Conservation (phyloP, 352 stramenopile genomes). For the Pythium plurisporium region DNA sequence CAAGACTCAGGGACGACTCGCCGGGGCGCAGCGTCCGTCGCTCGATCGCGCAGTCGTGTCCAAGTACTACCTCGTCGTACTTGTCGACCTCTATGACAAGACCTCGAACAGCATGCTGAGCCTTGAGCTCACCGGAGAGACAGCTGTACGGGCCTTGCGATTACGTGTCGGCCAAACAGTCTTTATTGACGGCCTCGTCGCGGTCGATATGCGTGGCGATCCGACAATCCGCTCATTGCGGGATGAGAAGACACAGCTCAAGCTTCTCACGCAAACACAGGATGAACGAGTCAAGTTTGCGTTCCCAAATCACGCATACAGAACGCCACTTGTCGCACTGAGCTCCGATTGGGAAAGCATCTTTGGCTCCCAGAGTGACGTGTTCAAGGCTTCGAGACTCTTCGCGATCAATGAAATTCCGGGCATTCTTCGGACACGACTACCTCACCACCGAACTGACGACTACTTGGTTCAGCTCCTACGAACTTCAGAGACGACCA, state of each 20-base stretch:
- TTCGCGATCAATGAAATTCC: constrained; percentile 42
- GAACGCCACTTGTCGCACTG: constrained; percentile 35
- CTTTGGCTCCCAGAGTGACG: constrained; percentile 52
- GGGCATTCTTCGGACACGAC: constrained; percentile 29
- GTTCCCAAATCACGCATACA: constrained; percentile 30
- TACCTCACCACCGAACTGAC: neutral
- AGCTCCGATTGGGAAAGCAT: constrained; percentile 63
- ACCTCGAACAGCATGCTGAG: constrained; percentile 31
- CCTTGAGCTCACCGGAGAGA: constrained; percentile 50
- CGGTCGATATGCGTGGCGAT: constrained; percentile 33
- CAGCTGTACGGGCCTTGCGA: constrained; percentile 36
- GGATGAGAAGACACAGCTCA: constrained; percentile 10
- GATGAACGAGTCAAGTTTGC: constrained; percentile 27
- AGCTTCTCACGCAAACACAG: constrained; percentile 6
- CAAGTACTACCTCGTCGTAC: constrained; percentile 58
- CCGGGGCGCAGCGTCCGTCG: constrained; percentile 14
- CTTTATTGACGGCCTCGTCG: constrained; percentile 47
- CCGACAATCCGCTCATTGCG: constrained; percentile 8
- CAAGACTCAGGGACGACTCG: constrained; percentile 31
- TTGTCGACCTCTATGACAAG: constrained; percentile 53
- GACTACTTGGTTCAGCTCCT: neutral
- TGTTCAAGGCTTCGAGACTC: constrained; percentile 39
- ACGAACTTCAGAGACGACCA: neutral
- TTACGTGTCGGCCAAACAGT: constrained; percentile 46
- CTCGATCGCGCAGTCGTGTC: constrained; percentile 52